Conservation (phyloP, 1,284 basidiomycete species). For the Cryptococcus sp. region DNA sequence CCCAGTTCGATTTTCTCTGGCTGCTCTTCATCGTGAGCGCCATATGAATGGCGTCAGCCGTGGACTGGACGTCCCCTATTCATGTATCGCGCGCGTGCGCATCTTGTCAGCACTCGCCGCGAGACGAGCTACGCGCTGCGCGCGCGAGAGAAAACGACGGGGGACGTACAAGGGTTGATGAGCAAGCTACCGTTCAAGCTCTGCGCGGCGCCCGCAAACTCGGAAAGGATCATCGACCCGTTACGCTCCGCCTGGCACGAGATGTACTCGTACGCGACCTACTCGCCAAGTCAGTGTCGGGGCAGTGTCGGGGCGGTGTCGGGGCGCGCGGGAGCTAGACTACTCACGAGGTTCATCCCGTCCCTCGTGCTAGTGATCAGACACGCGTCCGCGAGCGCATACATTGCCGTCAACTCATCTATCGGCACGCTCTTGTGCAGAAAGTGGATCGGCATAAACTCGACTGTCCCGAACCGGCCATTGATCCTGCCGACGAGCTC, state of each 20-base stretch:
- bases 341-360: constrained; percentile 95
- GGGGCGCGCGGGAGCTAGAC: too few species aligned
- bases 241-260: constrained; percentile 89
- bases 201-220: constrained; percentile 97
- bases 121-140: too few species aligned
- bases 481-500: constrained; percentile 98
- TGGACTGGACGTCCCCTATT: constrained; percentile 77
- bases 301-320: neutral
- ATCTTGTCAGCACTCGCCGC: too few species aligned
- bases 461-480: constrained; percentile 95
- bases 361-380: constrained; percentile 92
- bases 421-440: constrained; percentile 93
- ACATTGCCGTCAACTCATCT: constrained; percentile 93
- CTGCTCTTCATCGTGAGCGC: constrained; percentile 84
- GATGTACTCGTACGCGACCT: constrained; percentile 99
- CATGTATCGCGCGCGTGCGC: too few species aligned
- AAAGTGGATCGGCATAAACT: constrained; percentile 99
- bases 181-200: constrained; percentile 88
- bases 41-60: constrained; percentile 91
- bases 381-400: constrained; percentile 94
- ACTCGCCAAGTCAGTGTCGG: constrained; percentile 4
- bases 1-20: constrained; percentile 81
- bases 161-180: constrained; percentile 79
- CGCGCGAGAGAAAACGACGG: too few species aligned
- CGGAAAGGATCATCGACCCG: constrained; percentile 95